Percentiles rank a stretch among this genome's conserved stretches.
Evolutionary conservation across 305 asterid species (phyloP).

Genomic region (Solanum hybrid): DNA sequence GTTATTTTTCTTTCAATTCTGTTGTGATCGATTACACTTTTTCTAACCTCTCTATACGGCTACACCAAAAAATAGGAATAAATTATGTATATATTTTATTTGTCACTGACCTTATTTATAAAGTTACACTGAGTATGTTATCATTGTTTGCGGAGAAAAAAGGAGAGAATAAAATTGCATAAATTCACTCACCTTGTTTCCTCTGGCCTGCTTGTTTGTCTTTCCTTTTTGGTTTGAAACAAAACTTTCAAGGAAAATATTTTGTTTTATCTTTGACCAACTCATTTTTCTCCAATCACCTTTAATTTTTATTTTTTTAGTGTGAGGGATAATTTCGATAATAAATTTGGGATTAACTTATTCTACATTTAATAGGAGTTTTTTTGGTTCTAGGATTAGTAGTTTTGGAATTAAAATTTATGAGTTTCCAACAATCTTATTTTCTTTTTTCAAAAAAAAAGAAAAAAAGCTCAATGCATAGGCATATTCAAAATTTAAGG

Average conservation of each 20-base stretch:
- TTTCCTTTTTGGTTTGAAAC: background rate
- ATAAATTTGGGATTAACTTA: background rate
- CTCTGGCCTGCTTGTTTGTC: background rate
- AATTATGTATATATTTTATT: too few relatives aligned
- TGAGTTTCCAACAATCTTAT: too few relatives aligned
- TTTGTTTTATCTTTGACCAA: background rate
- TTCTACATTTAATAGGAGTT: background rate
- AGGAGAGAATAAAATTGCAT: background rate
- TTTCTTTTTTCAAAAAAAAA: too few relatives aligned
- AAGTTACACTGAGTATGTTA: too few relatives aligned
- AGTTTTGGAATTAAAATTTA: background rate
- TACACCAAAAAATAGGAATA: too few relatives aligned
- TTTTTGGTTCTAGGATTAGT: background rate
- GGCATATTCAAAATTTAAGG: background rate
- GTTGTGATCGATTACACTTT: background rate
- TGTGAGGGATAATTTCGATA: background rate
- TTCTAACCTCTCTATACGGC: too few relatives aligned
- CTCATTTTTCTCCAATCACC: background rate
- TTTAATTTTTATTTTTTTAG: too few relatives aligned
- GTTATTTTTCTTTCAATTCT: background rate
- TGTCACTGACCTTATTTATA: too few relatives aligned
- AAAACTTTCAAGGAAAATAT: background rate
- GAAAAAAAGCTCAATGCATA: too few relatives aligned
- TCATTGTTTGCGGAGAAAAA: background rate
- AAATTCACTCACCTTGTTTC: background rate